Evolutionary conservation across 139 green algal species (phyloP), one percentile per base, ranked within the genome.

Genomic region (Tetradesmus lagerheimii): DNA sequence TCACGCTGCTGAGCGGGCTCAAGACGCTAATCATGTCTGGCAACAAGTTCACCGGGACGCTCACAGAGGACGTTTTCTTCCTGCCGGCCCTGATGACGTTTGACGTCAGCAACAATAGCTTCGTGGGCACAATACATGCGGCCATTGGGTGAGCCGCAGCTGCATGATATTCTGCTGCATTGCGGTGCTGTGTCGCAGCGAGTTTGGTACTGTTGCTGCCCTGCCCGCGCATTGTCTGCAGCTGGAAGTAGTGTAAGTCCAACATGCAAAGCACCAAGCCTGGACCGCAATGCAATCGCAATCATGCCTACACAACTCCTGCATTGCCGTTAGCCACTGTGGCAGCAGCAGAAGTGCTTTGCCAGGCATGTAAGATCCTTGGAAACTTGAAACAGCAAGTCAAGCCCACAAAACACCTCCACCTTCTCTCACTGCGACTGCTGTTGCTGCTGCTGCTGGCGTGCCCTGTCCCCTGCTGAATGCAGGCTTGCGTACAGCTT

Each of bases 41-140:
- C 71, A 89, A 89, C 71, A 83, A 76, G 25, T 83, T 89, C 14
- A 82, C 67, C 27, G 66, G 85, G 16, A 83, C 71, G 2, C 18
- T 89, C 41, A 74, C 67, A 35, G 85, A 89, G n/a, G 53, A 89
- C 45, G 39, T 89, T 9, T 89, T 83, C 71, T 71, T 76, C 38
- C 43, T 89, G 67, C 85, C 85, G 2, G 41, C 43, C 8, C 43
- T 89, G 9, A 8, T 38, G 20, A 14, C 66, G 66, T 39, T 89
- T 27, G 85, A 89, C 43, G 9, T 89, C 25, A 83, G 66, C 67
- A 82, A 89, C 41, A 89, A 89, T 31, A n/a, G n/a, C 45, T 89
- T 89, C 37, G 71, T 83, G 18, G 85, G 85, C 3, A 89, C 85
- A 11, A 62, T 89, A 1, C n/a, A 27, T 18, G 12, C 31, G 20